Conservation (phyloP, 305 asterid species). For the Nicotiana rustica region DNA sequence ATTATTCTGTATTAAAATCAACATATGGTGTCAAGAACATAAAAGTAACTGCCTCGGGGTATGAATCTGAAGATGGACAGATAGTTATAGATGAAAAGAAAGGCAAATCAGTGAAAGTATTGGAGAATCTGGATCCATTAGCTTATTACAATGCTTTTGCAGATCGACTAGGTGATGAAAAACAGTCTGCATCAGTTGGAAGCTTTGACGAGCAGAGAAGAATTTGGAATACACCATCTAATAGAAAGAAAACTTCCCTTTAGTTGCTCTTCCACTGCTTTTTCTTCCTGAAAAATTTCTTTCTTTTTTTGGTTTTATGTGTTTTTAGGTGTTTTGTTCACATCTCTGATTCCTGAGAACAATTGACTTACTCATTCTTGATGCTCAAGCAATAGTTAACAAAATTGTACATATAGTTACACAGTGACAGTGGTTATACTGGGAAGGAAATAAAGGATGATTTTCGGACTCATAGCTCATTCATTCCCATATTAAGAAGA, state of each 20-base stretch:
- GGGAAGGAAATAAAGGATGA: neutral
- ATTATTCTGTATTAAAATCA: slow-evolving; percentile 52
- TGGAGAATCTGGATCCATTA: slow-evolving; percentile 58
- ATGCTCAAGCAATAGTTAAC: slow-evolving; percentile 14
- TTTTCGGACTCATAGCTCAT: neutral
- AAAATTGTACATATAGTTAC: slow-evolving; percentile 14
- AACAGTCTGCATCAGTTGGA: slow-evolving; percentile 72
- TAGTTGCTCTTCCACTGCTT: neutral
- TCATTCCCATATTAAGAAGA: neutral
- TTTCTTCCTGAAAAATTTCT: neutral
- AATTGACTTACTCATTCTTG: slow-evolving; percentile 3
- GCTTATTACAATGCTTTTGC: slow-evolving; percentile 61
- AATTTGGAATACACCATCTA: slow-evolving; percentile 54
- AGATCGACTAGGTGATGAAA: slow-evolving; percentile 56
- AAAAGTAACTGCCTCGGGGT: slow-evolving; percentile 61
- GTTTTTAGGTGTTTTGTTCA: slow-evolving; percentile 10
- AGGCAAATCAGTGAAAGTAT: slow-evolving; percentile 62
- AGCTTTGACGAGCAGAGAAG: slow-evolving; percentile 77
- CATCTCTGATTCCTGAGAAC: neutral
- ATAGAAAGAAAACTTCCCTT: slow-evolving; percentile 35
- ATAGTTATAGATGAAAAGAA: slow-evolving; percentile 45
- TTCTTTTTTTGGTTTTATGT: neutral
- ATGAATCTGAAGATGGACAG: slow-evolving; percentile 69
- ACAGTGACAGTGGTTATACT: neutral
- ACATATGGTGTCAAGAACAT: slow-evolving; percentile 47